Evolutionary conservation across 805 yeast species (phyloP).

Genomic region (Zygosaccharomyces pseudorouxii): DNA sequence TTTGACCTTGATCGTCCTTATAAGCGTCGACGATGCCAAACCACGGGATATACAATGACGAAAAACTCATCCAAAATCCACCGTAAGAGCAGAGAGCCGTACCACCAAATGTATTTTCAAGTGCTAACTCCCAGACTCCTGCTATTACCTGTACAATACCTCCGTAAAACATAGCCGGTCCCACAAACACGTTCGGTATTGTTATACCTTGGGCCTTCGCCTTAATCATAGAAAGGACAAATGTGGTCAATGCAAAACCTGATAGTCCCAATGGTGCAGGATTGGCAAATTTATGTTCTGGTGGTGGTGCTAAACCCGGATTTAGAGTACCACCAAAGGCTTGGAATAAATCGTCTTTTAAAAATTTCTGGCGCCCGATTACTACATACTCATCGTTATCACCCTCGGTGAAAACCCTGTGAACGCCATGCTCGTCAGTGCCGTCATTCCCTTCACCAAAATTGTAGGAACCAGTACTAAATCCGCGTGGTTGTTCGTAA

Average conservation of each 20-base stretch:
- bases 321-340: slow-evolving; percentile 84
- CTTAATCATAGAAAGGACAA: slow-evolving; percentile 52
- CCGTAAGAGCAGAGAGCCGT: slow-evolving; percentile 61
- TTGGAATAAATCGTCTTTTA: slow-evolving; percentile 50
- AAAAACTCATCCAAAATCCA: slow-evolving; percentile 65
- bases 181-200: slow-evolving; percentile 51
- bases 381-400: slow-evolving; percentile 59
- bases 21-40: slow-evolving; percentile 60
- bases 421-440: slow-evolving; percentile 7
- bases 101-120: slow-evolving; percentile 65
- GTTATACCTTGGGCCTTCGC: slow-evolving; percentile 51
- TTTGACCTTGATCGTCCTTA: slow-evolving; percentile 33
- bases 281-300: slow-evolving; percentile 57
- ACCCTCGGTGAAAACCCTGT: slow-evolving; percentile 36
- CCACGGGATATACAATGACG: slow-evolving; percentile 52
- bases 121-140: slow-evolving; percentile 61
- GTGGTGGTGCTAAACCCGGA: slow-evolving; percentile 59
- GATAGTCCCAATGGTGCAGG: slow-evolving; percentile 63
- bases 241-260: slow-evolving; percentile 60
- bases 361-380: slow-evolving; percentile 68
- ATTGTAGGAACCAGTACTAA: neutral
- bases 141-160: slow-evolving; percentile 57
- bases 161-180: slow-evolving; percentile 58
- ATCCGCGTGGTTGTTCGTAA: slow-evolving; percentile 6
- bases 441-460: neutral